Conservation (phyloP, 139 green algal species). For the Chlorella ohadii region DNA sequence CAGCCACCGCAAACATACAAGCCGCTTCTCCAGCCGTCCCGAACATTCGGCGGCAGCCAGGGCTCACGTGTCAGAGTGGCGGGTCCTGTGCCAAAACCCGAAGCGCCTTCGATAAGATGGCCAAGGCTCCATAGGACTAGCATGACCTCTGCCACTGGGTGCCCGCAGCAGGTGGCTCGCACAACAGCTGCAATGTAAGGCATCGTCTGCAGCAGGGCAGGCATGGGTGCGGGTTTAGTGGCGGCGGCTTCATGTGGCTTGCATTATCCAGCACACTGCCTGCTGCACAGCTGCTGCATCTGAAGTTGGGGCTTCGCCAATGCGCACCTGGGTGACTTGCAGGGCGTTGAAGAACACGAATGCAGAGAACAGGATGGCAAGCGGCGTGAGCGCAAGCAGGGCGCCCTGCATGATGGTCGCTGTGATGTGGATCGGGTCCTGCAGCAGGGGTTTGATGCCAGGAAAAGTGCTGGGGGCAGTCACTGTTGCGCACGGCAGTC, state of each 20-base stretch:
- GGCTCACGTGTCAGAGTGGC: background rate
- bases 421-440: constrained; percentile 9
- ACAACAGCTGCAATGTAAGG: constrained; percentile 50
- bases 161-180: constrained; percentile 24
- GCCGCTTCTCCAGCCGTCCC: too few species aligned
- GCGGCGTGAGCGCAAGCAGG: constrained; percentile 50
- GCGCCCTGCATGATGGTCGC: constrained; percentile 36
- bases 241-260: too few species aligned
- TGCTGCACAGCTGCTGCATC: too few species aligned
- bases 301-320: too few species aligned
- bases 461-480: too few species aligned
- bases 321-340: constrained; percentile 36
- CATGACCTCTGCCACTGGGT: constrained; percentile 53
- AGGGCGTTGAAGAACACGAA: constrained; percentile 56
- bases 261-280: too few species aligned
- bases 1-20: too few species aligned
- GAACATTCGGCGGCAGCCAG: too few species aligned
- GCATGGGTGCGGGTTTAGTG: too few species aligned
- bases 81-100: constrained; percentile 41
- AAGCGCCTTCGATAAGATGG: constrained; percentile 50
- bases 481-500: too few species aligned
- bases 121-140: constrained; percentile 48
- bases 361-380: constrained; percentile 48
- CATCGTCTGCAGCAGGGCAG: constrained; percentile 28
- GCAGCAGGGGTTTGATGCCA: background rate